Conservation (phyloP, 306 rosid genomes). For the Glycine soja region DNA sequence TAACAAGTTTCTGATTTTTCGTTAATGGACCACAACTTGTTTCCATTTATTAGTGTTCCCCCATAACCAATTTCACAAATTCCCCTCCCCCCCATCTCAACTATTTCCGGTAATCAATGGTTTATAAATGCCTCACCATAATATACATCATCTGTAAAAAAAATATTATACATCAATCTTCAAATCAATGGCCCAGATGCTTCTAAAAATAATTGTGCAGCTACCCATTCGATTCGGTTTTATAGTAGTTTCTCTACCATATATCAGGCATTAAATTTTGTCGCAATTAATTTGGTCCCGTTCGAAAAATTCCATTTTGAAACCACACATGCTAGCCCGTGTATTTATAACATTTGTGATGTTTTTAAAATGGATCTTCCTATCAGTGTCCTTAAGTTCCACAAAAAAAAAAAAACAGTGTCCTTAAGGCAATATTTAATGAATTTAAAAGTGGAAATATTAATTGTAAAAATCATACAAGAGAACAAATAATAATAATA, state of each 20-base stretch:
- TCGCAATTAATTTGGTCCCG: conserved; percentile 41
- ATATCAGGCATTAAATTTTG: conserved; percentile 32
- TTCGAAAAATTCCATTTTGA: not conserved
- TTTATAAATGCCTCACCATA: not conserved
- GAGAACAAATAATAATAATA: too few relatives aligned
- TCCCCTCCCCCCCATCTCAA: not conserved
- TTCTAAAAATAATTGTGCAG: conserved; percentile 35
- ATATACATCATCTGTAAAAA: too few relatives aligned
- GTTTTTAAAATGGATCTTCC: not conserved
- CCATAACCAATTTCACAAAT: not conserved
- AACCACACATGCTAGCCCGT: not conserved
- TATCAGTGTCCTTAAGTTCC: too few relatives aligned
- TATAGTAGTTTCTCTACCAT: not conserved
- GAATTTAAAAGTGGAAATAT: too few relatives aligned
- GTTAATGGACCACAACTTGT: conserved; percentile 37
- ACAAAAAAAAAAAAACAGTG: too few relatives aligned
- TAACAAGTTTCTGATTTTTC: conserved; percentile 3
- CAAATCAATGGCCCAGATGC: conserved; percentile 24
- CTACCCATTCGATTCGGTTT: conserved; percentile 25
- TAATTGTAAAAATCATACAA: too few relatives aligned
- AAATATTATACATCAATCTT: not conserved
- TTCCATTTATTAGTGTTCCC: conserved; percentile 42
- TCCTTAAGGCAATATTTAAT: too few relatives aligned
- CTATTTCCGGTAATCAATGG: not conserved
- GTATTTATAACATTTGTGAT: not conserved